Evolutionary conservation across 805 yeast species (phyloP).

Genomic region (Lipomyces japonicus): DNA sequence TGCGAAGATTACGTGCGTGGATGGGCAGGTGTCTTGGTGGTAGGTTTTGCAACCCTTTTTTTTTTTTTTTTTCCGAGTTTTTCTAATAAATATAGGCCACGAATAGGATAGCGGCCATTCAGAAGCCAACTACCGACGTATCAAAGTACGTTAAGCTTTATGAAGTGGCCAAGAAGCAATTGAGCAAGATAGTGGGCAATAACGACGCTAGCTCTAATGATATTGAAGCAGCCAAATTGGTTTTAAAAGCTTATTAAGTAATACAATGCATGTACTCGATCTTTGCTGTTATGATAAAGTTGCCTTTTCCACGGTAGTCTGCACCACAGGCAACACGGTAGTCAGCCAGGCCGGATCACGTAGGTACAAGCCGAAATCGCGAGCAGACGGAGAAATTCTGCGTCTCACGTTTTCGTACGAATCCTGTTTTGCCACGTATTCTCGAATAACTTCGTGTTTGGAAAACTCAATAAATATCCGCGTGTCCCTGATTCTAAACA

Average conservation of each 20-base stretch:
- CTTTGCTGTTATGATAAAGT: neutral
- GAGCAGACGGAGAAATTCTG: conserved; percentile 47
- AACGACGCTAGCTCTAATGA: conserved; percentile 39
- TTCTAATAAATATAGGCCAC: conserved; percentile 31
- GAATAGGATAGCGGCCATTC: conserved; percentile 14
- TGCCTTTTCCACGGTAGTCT: conserved; percentile 37
- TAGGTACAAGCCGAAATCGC: conserved; percentile 64
- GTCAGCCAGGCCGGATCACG: conserved; percentile 88
- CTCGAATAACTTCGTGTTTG: conserved; percentile 62
- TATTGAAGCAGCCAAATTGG: conserved; percentile 40
- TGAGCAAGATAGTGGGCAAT: conserved; percentile 39
- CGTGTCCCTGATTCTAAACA: conserved; percentile 79
- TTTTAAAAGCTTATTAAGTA: conserved; percentile 26
- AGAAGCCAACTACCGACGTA: conserved; percentile 24
- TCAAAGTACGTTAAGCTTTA: conserved; percentile 37
- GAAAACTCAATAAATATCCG: conserved; percentile 76
- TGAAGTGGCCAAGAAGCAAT: conserved; percentile 40
- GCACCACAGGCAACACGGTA: conserved; percentile 50
- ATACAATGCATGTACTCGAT: neutral
- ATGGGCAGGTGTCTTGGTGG: conserved; percentile 63
- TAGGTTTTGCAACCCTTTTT: neutral
- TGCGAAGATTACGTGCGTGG: conserved; percentile 65
- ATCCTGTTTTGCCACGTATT: conserved; percentile 67
- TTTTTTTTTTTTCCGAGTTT: neutral
- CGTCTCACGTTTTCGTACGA: conserved; percentile 47